Base-by-base conservation (phyloP, 306 rosid species). In the Casuarina cunninghamiana region DNA sequence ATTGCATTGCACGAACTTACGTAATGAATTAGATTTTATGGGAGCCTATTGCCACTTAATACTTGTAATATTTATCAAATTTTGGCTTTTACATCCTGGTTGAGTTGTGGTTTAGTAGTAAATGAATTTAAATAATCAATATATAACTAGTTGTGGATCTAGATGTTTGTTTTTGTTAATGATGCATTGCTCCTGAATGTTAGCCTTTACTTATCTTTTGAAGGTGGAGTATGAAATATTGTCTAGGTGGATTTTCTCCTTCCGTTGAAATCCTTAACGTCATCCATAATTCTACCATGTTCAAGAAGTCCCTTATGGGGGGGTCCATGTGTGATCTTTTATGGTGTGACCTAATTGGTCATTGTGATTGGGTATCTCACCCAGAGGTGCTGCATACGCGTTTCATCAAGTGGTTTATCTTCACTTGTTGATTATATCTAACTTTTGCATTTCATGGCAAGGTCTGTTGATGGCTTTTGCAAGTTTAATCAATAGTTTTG, bases 301-400 rank as follows among this genome's bases (percentile, higher is more conserved):
- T 76, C 98, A 93, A 89, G 98, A 93, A 89, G 98, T 93, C 84
- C 98, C 98, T 74, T 97, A 93, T 9, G 98, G 91, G 8, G 65
- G 32, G 98, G 98, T 55, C 98, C 97, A 93, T 93, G 98, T 93
- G 98, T 75, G 98, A 93, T 80, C 98, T 93, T 80, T 84, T 93
- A 69, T 93, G 98, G 98, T 93, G 97, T 69, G 98, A 93, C 62
- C 98, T 97, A 2, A 97, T 90, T 85, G 98, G 91, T 82, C 91
- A 97, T 17, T 93, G 98, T 79, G 98, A 97, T 68, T 93, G 98
- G 98, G 98, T 32, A 93, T 91, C 90, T 93, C 98, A 74, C 98
- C 98, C 5, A 86, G 98, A 55, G 98, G 98, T 77, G 98, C 98
- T 79, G 98, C 97, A 82, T 93, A 93, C 83, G 91, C 98, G 21